These are phyloP conservation scores for Hippophae rhamnoides DNA, from an alignment of 306 rosid species.

Conservation along the genomic window DNA sequence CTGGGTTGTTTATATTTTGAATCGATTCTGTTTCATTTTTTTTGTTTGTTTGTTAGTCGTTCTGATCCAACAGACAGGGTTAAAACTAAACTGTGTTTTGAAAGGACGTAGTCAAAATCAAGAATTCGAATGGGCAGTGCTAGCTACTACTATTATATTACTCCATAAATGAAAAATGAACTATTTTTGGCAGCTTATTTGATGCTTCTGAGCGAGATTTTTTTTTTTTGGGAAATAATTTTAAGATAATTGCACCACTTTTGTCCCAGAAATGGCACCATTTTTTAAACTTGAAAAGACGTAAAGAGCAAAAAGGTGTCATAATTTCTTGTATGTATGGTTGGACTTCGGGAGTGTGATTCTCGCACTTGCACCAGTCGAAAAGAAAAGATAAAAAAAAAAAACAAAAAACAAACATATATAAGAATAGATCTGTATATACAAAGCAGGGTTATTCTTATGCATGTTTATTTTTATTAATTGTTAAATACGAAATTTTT, in stretches of 20 bases:
- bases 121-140: conserved; percentile 1
- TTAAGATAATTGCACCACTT: conserved; percentile 13
- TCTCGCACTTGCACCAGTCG: too few relatives aligned
- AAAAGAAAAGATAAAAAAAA: too few relatives aligned
- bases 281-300: conserved; percentile 14
- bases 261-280: conserved; percentile 12
- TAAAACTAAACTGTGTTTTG: not conserved
- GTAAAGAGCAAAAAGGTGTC: conserved; percentile 18
- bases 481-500: too few relatives aligned
- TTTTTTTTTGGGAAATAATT: conserved; percentile 7
- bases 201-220: conserved; percentile 19
- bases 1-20: too few relatives aligned
- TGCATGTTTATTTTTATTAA: too few relatives aligned
- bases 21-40: too few relatives aligned
- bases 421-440: too few relatives aligned
- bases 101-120: conserved; percentile 18
- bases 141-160: not conserved
- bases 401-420: too few relatives aligned
- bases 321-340: conserved; percentile 18
- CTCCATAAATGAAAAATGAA: conserved; percentile 3
- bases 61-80: too few relatives aligned
- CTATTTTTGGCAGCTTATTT: conserved; percentile 17
- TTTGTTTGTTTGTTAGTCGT: too few relatives aligned
- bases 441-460: too few relatives aligned
- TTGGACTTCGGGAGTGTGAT: conserved; percentile 19